phyloP scores from a whole-genome alignment of 2,329 filamentous ascomycete genomes.

The Venturia oleaginea region DNA sequence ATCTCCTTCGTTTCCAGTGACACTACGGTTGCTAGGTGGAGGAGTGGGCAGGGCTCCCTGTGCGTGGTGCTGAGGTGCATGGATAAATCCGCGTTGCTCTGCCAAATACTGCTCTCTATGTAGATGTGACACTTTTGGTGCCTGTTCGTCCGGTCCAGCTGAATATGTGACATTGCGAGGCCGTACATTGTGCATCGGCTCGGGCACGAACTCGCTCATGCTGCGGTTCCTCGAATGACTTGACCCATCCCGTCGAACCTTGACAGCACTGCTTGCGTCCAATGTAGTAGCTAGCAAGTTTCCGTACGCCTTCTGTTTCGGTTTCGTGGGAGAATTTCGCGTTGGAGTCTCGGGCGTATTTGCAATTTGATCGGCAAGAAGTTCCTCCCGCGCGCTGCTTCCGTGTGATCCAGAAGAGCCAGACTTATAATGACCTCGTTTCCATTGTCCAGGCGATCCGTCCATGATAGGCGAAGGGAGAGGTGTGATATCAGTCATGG shows the following conservation, averaged over 20 bases:
- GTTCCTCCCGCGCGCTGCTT: slow-evolving; percentile 9
- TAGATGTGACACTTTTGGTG: slow-evolving; percentile 24
- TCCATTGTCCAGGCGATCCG: slow-evolving; percentile 34
- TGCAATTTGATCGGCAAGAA: slow-evolving; percentile 16
- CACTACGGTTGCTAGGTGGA: slow-evolving; percentile 61
- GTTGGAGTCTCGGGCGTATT: slow-evolving; percentile 23
- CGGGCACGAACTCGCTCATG: slow-evolving; percentile 78
- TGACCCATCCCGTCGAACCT: background rate
- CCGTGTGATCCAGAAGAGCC: slow-evolving; percentile 25
- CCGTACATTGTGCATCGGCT: slow-evolving; percentile 57
- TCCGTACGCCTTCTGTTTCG: slow-evolving; percentile 40
- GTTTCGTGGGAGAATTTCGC: slow-evolving; percentile 25
- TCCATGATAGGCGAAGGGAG: slow-evolving; percentile 39
- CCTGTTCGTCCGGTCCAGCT: slow-evolving; percentile 16
- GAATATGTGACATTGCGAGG: slow-evolving; percentile 62
- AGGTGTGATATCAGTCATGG: slow-evolving; percentile 42
- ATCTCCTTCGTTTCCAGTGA: slow-evolving; percentile 46
- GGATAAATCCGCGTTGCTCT: slow-evolving; percentile 62
- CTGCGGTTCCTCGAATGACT: slow-evolving; percentile 53
- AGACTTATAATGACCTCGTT: slow-evolving; percentile 25
- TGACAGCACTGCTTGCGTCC: slow-evolving; percentile 19
- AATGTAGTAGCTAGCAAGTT: slow-evolving; percentile 33
- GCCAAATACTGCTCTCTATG: slow-evolving; percentile 77
- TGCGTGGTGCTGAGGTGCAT: background rate
- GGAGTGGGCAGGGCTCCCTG: slow-evolving; percentile 54